A percentile compares a stretch with the other conserved stretches of the same genome.
These are phyloP conservation scores for Endocarpon pusillum DNA, from an alignment of 495 filamentous ascomycete species.

Conservation along the genomic window DNA sequence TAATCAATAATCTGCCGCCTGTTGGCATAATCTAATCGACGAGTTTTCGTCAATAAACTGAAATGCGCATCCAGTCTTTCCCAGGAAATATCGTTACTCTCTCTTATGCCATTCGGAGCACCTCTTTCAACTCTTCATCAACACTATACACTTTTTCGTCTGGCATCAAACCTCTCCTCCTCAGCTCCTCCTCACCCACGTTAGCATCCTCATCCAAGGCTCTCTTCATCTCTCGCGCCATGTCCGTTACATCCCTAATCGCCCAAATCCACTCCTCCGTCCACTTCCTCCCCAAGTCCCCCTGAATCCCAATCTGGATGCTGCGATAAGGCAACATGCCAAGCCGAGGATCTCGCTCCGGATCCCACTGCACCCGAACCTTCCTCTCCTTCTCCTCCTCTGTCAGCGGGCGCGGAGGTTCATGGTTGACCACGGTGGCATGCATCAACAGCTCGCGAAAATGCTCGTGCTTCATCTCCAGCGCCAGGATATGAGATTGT, in stretches of 20 bases:
- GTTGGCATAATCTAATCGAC: no score
- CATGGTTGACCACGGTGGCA: constrained; percentile 9
- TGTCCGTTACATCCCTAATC: constrained; percentile 42
- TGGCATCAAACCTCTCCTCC: constrained; percentile 24
- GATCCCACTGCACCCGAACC: constrained; percentile 47
- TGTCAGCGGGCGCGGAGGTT: constrained; percentile 10
- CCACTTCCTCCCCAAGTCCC: constrained; percentile 23
- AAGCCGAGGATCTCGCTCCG: constrained; percentile 30
- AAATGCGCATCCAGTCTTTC: no score
- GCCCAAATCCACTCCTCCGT: constrained; percentile 31
- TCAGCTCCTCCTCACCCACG: constrained; percentile 18
- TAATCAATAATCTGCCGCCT: no score
- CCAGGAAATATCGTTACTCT: no score
- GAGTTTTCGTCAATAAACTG: no score
- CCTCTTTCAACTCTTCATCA: constrained; percentile 16
- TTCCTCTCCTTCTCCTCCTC: constrained; percentile 15
- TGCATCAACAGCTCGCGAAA: constrained; percentile 24
- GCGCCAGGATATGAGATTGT: constrained; percentile 36
- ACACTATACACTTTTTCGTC: constrained; percentile 29
- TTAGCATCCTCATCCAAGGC: constrained; percentile 29
- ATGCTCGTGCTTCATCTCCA: constrained; percentile 27
- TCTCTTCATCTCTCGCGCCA: constrained; percentile 25
- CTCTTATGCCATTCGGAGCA: no score
- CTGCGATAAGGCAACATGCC: constrained; percentile 29
- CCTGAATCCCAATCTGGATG: constrained; percentile 44